Evolutionary conservation across 2,329 filamentous ascomycete genomes (phyloP), one percentile per base, ranked within the genome.

Genomic region (Colletotrichum godetiae): DNA sequence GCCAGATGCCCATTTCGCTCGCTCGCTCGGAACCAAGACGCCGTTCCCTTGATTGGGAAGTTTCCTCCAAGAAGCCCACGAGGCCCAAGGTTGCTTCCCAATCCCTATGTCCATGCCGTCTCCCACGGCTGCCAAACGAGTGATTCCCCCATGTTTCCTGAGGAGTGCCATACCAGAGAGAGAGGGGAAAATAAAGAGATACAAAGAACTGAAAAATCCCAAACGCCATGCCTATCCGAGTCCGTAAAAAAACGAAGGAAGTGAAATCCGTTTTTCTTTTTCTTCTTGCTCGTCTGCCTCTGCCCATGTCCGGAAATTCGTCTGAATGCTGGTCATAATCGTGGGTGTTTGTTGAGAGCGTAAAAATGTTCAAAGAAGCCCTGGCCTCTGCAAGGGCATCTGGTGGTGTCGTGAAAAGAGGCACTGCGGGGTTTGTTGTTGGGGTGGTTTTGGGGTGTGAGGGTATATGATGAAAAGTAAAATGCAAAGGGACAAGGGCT

Each of bases 251-350:
- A 65, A 65, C 27, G 22, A 61, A 60, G 22, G 35, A 70, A 70
- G n/a, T 7, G 52, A 64, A 55, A n/a, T 67, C 33, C 60, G 6
- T 53, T 52, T 60, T 60, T 57, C 42, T 61, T 61, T 31, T 73
- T 61, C 65, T 73, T 68, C 60, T 73, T 70, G 70, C 67, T 65
- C 70, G 56, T 73, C 60, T 65, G 55, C 60, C 70, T 73, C 60
- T 65, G 55, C 60, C 70, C 67, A 46, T 69, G 46, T 42, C 35
- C 56, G 46, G 53, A 46, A 70, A 62, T 56, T 73, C 70, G 55
- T 73, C 42, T 65, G 67, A 65, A 73, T 73, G 66, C 60, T 52
- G 60, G 68, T 70, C 70, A 73, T 73, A 70, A 65, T 70, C 60
- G 53, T 73, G 46, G 67, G 60, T 29, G 35, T 42, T 42, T 58